A percentile compares a stretch with the other conserved stretches of the same genome.
phyloP scores from a whole-genome alignment of 305 asterid species.

The Fraxinus albicans region DNA sequence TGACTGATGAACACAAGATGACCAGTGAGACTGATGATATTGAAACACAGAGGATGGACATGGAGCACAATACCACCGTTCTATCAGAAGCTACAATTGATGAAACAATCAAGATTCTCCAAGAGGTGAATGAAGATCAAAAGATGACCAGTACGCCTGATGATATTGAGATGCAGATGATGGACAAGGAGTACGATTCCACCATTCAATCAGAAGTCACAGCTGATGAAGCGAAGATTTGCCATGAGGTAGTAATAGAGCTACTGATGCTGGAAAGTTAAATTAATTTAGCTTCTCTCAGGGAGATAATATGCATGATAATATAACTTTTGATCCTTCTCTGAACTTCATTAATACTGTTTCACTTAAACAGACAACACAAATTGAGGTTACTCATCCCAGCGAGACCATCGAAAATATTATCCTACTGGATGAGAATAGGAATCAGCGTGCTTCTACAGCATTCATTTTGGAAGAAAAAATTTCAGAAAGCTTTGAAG shows the following conservation, averaged over 20 bases:
- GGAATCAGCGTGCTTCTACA: neutral
- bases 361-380: conserved; percentile 19
- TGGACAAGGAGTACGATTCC: conserved; percentile 15
- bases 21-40: conserved; percentile 9
- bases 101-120: conserved; percentile 7
- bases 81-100: conserved; percentile 22
- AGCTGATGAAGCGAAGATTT: conserved; percentile 19
- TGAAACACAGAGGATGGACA: conserved; percentile 12
- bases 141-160: conserved; percentile 10
- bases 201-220: conserved; percentile 16
- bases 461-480: conserved; percentile 6
- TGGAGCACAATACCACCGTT: conserved; percentile 3
- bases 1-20: conserved; percentile 13
- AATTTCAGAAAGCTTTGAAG: conserved; percentile 6
- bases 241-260: conserved; percentile 14
- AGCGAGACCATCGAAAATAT: neutral
- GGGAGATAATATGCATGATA: neutral
- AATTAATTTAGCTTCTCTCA: conserved; percentile 4
- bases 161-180: conserved; percentile 16
- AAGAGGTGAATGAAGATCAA: conserved; percentile 17
- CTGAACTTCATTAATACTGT: neutral
- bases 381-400: neutral
- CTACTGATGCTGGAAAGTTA: neutral
- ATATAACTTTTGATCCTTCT: neutral
- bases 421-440: neutral